These are phyloP conservation scores for Hordeum pubiflorum DNA, from an alignment of 202 grass and related monocot genomes.

Conservation along the genomic window DNA sequence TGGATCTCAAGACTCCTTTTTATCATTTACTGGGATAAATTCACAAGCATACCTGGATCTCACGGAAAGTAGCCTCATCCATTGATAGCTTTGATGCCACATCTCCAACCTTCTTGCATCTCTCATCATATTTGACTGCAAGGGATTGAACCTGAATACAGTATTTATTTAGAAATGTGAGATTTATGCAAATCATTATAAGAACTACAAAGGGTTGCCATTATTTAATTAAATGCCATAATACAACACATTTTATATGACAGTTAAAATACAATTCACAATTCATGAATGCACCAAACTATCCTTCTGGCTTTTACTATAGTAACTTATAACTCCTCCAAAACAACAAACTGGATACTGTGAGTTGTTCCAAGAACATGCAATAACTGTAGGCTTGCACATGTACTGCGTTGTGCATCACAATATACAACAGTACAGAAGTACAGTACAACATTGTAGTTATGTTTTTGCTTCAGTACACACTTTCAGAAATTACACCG, in stretches of 20 bases:
- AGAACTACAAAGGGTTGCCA: neutral
- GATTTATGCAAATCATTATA: neutral
- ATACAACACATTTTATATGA: neutral
- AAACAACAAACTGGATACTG: neutral
- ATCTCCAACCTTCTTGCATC: conserved; percentile 91
- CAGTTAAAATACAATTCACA: conserved; percentile 3
- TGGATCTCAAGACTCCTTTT: conserved; percentile 1
- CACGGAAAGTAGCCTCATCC: conserved; percentile 96
- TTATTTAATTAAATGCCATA: neutral
- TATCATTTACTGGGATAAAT: neutral
- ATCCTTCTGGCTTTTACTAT: conserved; percentile 3
- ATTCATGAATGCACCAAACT: conserved; percentile 4
- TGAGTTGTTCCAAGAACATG: neutral
- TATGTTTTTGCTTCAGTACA: conserved; percentile 12
- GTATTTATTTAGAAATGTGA: conserved; percentile 5
- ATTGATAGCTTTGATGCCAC: conserved; percentile 90
- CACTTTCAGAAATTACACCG: neutral
- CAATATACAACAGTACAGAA: neutral
- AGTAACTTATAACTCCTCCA: conserved; percentile 3
- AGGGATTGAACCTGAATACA: conserved; percentile 75
- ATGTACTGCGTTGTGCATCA: neutral
- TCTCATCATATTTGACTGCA: conserved; percentile 77
- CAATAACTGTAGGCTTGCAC: neutral
- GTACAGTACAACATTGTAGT: neutral
- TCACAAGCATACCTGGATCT: conserved; percentile 64